Conservation (phyloP, 2,329 filamentous ascomycete species). For the Aspergillus fijiensis region DNA sequence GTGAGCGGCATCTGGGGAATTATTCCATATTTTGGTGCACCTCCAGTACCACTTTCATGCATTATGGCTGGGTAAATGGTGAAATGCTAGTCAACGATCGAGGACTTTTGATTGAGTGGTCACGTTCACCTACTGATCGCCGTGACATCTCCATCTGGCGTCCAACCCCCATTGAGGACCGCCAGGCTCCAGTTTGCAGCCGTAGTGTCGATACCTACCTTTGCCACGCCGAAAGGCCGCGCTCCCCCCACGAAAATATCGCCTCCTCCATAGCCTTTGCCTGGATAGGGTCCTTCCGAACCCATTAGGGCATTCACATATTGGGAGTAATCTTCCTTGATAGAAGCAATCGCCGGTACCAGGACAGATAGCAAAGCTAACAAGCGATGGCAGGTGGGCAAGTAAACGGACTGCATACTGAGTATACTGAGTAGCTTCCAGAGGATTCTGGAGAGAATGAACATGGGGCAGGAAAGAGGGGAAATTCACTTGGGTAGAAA, state of each 20-base stretch:
- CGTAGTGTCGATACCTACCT: conserved; percentile 43
- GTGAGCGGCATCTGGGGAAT: conserved; percentile 39
- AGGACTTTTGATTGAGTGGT: not conserved
- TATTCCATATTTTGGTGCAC: conserved; percentile 42
- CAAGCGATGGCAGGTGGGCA: not conserved
- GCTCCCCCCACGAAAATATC: conserved; percentile 49
- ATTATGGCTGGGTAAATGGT: conserved; percentile 31
- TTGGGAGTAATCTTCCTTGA: conserved; percentile 29
- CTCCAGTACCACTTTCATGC: conserved; percentile 53
- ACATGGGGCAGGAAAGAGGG: not conserved
- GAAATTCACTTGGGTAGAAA: not conserved
- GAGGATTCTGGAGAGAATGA: not conserved
- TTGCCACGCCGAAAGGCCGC: conserved; percentile 45
- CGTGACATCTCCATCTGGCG: conserved; percentile 51
- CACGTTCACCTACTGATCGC: conserved; percentile 41
- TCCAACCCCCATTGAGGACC: conserved; percentile 45
- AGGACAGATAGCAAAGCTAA: conserved; percentile 4
- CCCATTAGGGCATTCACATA: conserved; percentile 51
- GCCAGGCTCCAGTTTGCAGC: conserved; percentile 38
- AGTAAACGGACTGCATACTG: conserved; percentile 5
- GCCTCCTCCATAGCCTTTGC: conserved; percentile 41
- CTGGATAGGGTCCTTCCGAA: conserved; percentile 46
- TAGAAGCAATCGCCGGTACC: not conserved
- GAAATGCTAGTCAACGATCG: not conserved
- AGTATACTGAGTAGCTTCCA: not conserved